Base-by-base conservation (phyloP, 192 early-diverging fungal genomes). In the Geranomyces michiganensis region DNA sequence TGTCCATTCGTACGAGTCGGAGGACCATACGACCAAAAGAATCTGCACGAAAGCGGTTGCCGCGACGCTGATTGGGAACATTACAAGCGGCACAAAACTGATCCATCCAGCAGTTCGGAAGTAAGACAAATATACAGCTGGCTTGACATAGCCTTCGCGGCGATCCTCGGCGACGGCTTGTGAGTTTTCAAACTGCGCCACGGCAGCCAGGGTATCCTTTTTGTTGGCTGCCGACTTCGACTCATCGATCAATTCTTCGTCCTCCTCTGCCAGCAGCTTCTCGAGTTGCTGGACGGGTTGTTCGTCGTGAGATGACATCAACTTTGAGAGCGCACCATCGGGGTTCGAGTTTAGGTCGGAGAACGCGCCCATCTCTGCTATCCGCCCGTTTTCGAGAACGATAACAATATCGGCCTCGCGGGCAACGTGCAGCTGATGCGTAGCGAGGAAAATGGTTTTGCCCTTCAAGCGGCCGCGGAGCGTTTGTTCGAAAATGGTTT, bases 361-460 rank as follows among this genome's bases (percentile, higher is more conserved):
- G 10, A 45, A 41, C 41, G 41, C 77, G 29, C 85, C 90, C 19
- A 78, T 67, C 72, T 90, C 85, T 9, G 70, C 78, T 46, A 93
- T 85, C 32, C 72, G 67, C 9, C 90, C 90, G 15, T 90, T 79
- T 31, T 87, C 81, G 46, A 94, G 67, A 8, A 82, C 81, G 21
- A 93, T 62, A 14, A 93, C 72, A 62, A 87, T 85, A 56, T 92
- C 86, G 24, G 82, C 87, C 45, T 84, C 76, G 1, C 86, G 87
- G 61, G 92, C 55, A 43, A 86, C 67, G 32, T 17, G 15, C 19
- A 59, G 55, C 48, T 86, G 81, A 70, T 96, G 92, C 0, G 94
- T 93, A 7, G 92, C 90, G 55, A 97, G 64, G 2, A 80, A 22
- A 19, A 30, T 80, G 9, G 92, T 89, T 81, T 94, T 97, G 59